phyloP scores from a whole-genome alignment of 768 basidiomycete genomes.

The Suillus subalutaceus region DNA sequence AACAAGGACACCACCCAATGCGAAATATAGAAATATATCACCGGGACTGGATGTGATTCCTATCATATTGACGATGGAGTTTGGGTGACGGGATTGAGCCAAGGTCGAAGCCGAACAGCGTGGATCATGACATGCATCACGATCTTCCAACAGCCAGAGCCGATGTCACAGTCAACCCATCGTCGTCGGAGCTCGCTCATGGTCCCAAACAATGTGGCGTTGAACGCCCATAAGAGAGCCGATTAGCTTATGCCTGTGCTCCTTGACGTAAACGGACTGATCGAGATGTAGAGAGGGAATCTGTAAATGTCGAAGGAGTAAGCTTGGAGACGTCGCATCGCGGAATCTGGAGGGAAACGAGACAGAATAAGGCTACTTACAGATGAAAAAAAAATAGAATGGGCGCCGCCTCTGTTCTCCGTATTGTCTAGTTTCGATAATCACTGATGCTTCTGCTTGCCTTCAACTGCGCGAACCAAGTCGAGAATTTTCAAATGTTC shows the following conservation, averaged over 20 bases:
- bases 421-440: neutral
- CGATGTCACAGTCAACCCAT: constrained; percentile 8
- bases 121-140: constrained; percentile 26
- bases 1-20: constrained; percentile 37
- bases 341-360: neutral
- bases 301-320: constrained; percentile 49
- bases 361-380: neutral
- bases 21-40: constrained; percentile 39
- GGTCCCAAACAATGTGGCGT: constrained; percentile 26
- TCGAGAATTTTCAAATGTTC: neutral
- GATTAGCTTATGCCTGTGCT: constrained; percentile 6
- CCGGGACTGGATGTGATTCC: constrained; percentile 6
- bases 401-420: neutral
- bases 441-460: neutral
- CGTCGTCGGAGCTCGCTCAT: constrained; percentile 12
- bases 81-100: neutral
- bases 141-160: constrained; percentile 10
- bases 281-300: constrained; percentile 47
- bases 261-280: constrained; percentile 38
- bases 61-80: constrained; percentile 22
- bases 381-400: constrained; percentile 10
- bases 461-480: constrained; percentile 7
- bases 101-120: neutral
- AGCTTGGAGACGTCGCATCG: neutral
- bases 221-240: constrained; percentile 15